phyloP scores from a whole-genome alignment of 176 grass and related monocot genomes.

The Aegilops umbellulata region DNA sequence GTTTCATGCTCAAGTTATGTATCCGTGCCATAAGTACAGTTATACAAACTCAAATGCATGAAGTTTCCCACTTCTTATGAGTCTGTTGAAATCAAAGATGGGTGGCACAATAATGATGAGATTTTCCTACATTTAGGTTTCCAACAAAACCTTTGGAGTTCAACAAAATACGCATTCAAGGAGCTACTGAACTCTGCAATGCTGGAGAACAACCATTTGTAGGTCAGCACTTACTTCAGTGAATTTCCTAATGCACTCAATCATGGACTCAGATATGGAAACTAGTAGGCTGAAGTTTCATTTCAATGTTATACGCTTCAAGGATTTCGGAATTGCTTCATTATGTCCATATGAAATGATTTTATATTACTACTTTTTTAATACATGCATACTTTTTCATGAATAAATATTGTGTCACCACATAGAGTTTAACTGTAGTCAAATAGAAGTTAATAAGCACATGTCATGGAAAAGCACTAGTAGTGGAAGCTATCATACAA shows the following conservation, averaged over 20 bases:
- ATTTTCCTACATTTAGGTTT: background rate
- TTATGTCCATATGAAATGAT: background rate
- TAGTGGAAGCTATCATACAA: background rate
- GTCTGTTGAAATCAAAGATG: background rate
- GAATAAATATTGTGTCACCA: background rate
- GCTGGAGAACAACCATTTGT: background rate
- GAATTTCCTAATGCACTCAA: background rate
- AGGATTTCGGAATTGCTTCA: background rate
- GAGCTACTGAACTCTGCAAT: background rate
- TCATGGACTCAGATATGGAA: background rate
- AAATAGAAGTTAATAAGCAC: background rate
- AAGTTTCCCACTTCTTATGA: background rate
- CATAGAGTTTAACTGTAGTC: too few species aligned
- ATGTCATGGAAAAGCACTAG: background rate
- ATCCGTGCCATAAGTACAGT: background rate
- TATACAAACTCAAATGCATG: background rate
- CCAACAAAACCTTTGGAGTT: background rate
- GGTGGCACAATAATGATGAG: too few species aligned
- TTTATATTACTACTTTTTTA: background rate
- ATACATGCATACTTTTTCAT: background rate
- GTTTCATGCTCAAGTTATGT: background rate
- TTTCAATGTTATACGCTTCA: background rate
- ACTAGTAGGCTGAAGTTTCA: background rate
- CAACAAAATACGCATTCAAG: background rate
- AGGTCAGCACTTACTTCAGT: background rate